phyloP scores from a whole-genome alignment of 2,329 filamentous ascomycete species.

The Phaeosphaeriaceae sp. region DNA sequence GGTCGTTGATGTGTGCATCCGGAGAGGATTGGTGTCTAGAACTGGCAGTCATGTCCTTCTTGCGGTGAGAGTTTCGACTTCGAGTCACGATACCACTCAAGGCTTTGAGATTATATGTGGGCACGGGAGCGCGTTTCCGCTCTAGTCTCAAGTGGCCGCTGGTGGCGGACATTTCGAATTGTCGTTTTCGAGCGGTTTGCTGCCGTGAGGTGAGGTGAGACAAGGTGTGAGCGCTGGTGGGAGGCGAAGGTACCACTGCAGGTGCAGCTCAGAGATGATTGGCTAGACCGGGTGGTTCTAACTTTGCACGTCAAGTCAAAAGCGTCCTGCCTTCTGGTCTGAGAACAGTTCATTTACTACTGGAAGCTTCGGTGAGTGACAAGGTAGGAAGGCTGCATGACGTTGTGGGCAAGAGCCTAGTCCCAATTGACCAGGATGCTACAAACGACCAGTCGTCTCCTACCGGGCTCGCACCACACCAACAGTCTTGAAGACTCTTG shows the following conservation, averaged over 20 bases:
- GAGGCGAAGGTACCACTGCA: not conserved
- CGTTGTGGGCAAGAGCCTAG: not conserved
- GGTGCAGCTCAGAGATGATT: no score
- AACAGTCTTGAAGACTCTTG: no score
- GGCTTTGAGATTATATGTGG: conserved; percentile 6
- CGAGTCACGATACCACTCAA: not conserved
- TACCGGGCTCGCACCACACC: no score
- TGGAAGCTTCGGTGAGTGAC: not conserved
- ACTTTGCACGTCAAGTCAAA: no score
- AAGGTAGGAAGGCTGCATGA: not conserved
- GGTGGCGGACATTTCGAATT: not conserved
- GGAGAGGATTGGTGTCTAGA: not conserved
- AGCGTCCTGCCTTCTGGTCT: no score
- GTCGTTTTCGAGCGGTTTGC: no score
- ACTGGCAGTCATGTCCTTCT: not conserved
- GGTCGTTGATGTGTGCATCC: no score
- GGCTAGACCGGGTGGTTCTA: no score
- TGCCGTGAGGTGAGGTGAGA: no score
- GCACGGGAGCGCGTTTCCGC: conserved; percentile 3
- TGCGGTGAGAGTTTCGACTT: not conserved
- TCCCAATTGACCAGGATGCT: not conserved
- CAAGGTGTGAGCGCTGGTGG: no score
- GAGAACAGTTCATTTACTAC: no score
- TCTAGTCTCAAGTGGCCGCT: not conserved
- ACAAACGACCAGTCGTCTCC: not conserved